Conservation (phyloP, 140 eudicot species). For the Cichorium intybus region DNA sequence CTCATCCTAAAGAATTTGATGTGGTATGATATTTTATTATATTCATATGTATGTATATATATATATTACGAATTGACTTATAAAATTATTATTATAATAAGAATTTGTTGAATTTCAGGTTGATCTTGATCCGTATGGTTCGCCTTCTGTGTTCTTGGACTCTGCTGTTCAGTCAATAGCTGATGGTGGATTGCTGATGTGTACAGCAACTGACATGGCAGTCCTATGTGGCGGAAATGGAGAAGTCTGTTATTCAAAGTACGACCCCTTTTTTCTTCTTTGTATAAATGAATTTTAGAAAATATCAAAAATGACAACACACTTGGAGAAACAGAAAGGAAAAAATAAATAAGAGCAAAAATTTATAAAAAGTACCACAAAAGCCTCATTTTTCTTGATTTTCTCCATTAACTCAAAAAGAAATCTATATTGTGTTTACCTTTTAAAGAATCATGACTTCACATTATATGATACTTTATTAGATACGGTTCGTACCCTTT, state of each 20-base stretch:
- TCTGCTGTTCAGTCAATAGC: conserved; percentile 92
- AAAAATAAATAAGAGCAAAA: no score
- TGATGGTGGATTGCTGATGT: conserved; percentile 96
- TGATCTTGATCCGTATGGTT: conserved; percentile 98
- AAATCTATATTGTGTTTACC: no score
- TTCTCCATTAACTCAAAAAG: no score
- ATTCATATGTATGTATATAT: neutral
- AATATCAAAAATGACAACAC: no score
- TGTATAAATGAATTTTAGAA: no score
- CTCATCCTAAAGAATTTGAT: conserved; percentile 96
- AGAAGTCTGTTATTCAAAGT: conserved; percentile 99
- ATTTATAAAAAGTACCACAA: no score
- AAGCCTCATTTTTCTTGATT: no score
- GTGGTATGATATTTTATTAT: conserved; percentile 52
- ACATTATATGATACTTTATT: neutral
- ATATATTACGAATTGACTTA: neutral
- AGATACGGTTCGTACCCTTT: conserved; percentile 94
- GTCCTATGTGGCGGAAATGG: conserved; percentile 95
- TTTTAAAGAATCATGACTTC: neutral
- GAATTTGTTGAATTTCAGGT: conserved; percentile 46
- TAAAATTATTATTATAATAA: neutral
- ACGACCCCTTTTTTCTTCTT: conserved; percentile 22
- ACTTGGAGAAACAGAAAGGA: no score
- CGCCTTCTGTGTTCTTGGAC: conserved; percentile 96
- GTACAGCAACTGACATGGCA: conserved; percentile 99